Evolutionary conservation across 2,329 filamentous ascomycete species (phyloP), one percentile per base, ranked within the genome.

Genomic region (Biscogniauxia marginata): DNA sequence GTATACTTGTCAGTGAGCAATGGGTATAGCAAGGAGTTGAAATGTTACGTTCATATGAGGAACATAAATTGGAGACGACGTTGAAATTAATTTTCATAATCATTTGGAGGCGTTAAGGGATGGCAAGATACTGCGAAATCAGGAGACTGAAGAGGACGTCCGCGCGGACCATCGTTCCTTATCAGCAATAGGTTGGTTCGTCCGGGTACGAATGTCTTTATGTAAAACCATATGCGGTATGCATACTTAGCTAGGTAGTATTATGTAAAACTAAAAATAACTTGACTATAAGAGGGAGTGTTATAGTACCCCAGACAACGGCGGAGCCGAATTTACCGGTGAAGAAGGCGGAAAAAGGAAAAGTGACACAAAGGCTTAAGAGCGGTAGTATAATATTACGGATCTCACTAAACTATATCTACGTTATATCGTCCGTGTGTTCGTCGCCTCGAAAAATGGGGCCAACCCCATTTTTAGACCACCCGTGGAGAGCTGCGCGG

Each of bases 61-160:
- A 9, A 22, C 7, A 44, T 13, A 24, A 16, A 24, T 21, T 44
- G 49, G 34, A 44, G 21, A 24, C 45, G 49, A 45, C 25, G 30
- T 13, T 3, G 49, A 44, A 30, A 20, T 39, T 16, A 39, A 39
- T 45, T 44, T 45, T 19, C 30, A 7, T 7, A 24, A 8, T 25
- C 13, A 30, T 51, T 44, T 44, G 16, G 7, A 13, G 48, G 49
- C 49, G 49, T 51, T 51, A 44, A 25, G 30, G 49, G 30, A 25
- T 18, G 30, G 30, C 30, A 16, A 39, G 30, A 16, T 9, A 39
- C 30, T 39, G 6, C 30, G 30, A 39, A 39, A 39, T 39, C 30
- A 39, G 30, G 30, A 39, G 30, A 39, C n/a, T 39, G 30, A 39
- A 39, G 30, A 39, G 30, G 30, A 39, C 30, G 30, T 16, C 30